These are phyloP conservation scores for Artemisia tridentata DNA, from an alignment of 129 eudicot genomes.

Conservation along the genomic window DNA sequence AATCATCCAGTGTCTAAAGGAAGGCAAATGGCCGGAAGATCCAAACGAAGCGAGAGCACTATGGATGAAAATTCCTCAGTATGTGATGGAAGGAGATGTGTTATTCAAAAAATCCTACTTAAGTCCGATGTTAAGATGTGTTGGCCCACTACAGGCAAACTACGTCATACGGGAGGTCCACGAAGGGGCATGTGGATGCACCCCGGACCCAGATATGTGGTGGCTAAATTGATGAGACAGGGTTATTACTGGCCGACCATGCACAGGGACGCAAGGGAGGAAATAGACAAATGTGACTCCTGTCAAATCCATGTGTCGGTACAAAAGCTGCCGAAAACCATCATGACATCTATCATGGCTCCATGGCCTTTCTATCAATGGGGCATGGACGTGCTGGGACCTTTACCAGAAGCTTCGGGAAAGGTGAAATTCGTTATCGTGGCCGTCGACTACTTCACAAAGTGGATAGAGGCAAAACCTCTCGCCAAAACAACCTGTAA, in stretches of 20 bases:
- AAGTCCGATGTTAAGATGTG: not conserved
- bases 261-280: not conserved
- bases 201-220: not conserved
- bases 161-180: not conserved
- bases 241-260: not conserved
- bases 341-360: not conserved
- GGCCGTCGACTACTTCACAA: not conserved
- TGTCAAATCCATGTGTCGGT: not conserved
- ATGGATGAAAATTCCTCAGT: not conserved
- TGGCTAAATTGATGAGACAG: not conserved
- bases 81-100: not conserved
- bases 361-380: not conserved
- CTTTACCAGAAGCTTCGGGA: not conserved
- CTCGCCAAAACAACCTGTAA: not conserved
- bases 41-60: not conserved
- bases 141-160: not conserved
- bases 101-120: not conserved
- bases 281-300: not conserved
- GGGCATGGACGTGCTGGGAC: not conserved
- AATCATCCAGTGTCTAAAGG: not conserved
- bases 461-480: not conserved
- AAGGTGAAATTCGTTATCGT: not conserved
- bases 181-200: not conserved
- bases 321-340: not conserved
- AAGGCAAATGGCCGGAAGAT: not conserved